Base-by-base conservation (phyloP, 306 rosid species). In the Rosa multiflora region DNA sequence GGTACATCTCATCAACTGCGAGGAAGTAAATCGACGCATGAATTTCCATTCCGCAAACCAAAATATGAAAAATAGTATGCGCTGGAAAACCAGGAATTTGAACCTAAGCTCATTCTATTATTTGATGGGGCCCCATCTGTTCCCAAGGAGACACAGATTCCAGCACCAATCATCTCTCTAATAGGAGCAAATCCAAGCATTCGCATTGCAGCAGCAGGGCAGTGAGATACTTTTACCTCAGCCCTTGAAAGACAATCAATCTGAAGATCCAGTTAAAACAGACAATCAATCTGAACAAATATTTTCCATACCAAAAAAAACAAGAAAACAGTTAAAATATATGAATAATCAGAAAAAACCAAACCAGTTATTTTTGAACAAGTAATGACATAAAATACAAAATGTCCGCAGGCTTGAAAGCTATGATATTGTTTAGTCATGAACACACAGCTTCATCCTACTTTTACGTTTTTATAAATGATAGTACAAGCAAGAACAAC, bases 111-210 rank as follows among this genome's bases (percentile, higher is more conserved):
- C 94, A 94, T 94, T 88, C 96, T 89, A 49, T 90, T 94, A 86
- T 94, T 94, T 76, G 98, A 90, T 43, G 98, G 98, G 35, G 97
- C 97, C 77, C 94, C 96, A 79, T 94, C 97, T 70, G 97, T 94
- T 76, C 98, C 97, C 79, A 92, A 78, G 48, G 97, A 94, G 88
- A 94, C 96, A 83, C 94, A 88, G 21, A 92, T 76, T 75, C 91
- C 94, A 79, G 98, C 89, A 78, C 85, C 86, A 42, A 90, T 92
- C 98, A 94, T 94, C 96, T 94, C 96, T 87, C 84, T 87, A 52
- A 94, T 81, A 26, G 96, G 98, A 46, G 94, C 97, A 88, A 92
- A 94, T 85, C 92, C 96, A 86, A 94, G 97, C 98, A 94, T 94
- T 76, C 91, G 79, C 97, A 94, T 94, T 76, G 97, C 97, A 79